Evolutionary conservation across 1,284 basidiomycete genomes (phyloP).

Genomic region (Naganishia sp.): DNA sequence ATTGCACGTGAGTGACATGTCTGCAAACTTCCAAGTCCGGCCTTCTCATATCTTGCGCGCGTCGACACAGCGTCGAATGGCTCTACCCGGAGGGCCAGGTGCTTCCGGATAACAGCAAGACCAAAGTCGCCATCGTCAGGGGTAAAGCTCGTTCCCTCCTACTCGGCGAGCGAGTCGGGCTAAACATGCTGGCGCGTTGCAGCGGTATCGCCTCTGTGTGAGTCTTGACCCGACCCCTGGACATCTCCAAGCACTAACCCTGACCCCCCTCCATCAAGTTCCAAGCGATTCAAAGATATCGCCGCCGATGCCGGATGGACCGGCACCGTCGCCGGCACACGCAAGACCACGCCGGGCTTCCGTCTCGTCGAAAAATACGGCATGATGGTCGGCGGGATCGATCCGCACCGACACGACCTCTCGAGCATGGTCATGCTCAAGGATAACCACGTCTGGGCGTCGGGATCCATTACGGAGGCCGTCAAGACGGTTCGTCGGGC

Average conservation of each 20-base stretch:
- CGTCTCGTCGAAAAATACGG: constrained; percentile 97
- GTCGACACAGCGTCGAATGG: constrained; percentile 78
- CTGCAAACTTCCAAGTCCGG: neutral
- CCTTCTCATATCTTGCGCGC: neutral
- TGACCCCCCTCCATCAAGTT: constrained; percentile 34
- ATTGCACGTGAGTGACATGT: constrained; percentile 71
- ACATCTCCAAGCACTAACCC: neutral
- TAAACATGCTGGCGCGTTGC: constrained; percentile 92
- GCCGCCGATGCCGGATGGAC: constrained; percentile 77
- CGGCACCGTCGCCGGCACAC: constrained; percentile 89
- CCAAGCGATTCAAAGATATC: constrained; percentile 67
- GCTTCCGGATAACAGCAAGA: constrained; percentile 64
- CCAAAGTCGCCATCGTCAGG: constrained; percentile 87
- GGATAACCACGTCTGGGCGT: constrained; percentile 99
- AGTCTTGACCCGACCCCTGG: constrained; percentile 40
- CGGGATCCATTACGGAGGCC: constrained; percentile 86
- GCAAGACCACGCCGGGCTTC: constrained; percentile 98
- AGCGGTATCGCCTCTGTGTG: constrained; percentile 95
- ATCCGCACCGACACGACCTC: constrained; percentile 93
- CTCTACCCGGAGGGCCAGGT: constrained; percentile 81
- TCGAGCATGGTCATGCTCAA: constrained; percentile 99
- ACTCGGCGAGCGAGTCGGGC: constrained; percentile 90
- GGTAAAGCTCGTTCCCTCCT: constrained; percentile 86
- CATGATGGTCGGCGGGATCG: constrained; percentile 97
- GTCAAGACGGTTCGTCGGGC: constrained; percentile 81